Percentiles rank a stretch among this genome's conserved stretches.
Evolutionary conservation across 257 asterid species (phyloP).

Genomic region (Fraxinus cuspidata): DNA sequence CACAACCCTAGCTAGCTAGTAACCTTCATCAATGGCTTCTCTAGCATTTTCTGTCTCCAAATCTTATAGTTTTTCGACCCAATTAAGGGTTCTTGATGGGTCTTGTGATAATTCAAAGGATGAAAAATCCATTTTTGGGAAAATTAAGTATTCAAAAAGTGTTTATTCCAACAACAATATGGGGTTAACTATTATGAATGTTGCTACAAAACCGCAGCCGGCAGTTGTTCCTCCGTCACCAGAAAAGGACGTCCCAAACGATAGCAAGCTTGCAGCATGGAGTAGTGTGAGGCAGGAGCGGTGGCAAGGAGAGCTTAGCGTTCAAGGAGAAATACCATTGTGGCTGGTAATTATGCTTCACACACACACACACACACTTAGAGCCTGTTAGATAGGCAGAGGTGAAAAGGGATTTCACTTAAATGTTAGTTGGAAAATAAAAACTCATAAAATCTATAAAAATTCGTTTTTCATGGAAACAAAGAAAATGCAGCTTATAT

Average conservation of each 20-base stretch:
- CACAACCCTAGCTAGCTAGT: background rate
- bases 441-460: too few species aligned
- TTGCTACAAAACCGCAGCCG: constrained; percentile 47
- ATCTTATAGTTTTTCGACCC: constrained; percentile 15
- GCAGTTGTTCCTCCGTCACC: constrained; percentile 31
- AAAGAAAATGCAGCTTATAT: too few species aligned
- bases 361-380: too few species aligned
- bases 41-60: constrained; percentile 39
- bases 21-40: constrained; percentile 54
- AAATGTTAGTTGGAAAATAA: too few species aligned
- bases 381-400: too few species aligned
- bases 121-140: constrained; percentile 27
- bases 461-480: too few species aligned
- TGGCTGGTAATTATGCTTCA: constrained; percentile 65
- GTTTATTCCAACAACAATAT: background rate
- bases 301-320: constrained; percentile 90
- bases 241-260: constrained; percentile 23
- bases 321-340: constrained; percentile 78
- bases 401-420: too few species aligned
- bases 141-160: background rate
- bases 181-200: constrained; percentile 30
- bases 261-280: constrained; percentile 74
- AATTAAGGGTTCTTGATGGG: background rate
- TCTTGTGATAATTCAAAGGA: constrained; percentile 24
- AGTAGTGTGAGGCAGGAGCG: constrained; percentile 73